Base-by-base conservation (phyloP, 2,329 filamentous ascomycete genomes). In the Calonectria honghensis region DNA sequence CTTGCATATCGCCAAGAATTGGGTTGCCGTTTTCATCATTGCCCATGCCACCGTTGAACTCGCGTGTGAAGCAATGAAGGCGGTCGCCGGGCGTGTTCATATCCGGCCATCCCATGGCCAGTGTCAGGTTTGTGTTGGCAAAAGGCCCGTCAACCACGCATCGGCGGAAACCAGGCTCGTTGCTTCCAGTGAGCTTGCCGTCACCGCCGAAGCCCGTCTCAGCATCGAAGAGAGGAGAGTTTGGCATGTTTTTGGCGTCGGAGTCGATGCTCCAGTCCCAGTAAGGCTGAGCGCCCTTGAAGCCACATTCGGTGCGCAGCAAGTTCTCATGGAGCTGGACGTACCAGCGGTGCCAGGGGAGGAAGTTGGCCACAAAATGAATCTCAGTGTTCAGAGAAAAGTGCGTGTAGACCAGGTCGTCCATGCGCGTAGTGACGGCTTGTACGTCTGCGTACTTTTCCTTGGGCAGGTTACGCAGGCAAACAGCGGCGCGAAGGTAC, bases 251-350 rank as follows among this genome's bases (percentile, higher is more conserved):
- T 3, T 24, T 41, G 13, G 57, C 57, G n/a, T 61, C 57, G 13
- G n/a, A 35, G 31, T 61, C 57, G 14, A 61, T 61, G 57, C n/a
- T 39, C 57, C 57, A 61, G 13, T 61, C 57, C 57, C 57, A 61
- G 35, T 61, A 61, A 3, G 57, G 57, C 57, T 61, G 57, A 2
- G 7, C 39, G n/a, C 57, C 57, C 3, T 39, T 41, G 35, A 61
- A 61, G 57, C 57, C 57, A 18, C 57, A 61, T 24, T 61, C 57
- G 31, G 32, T 18, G 7, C 32, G 54, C 54, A 61, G 32, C 18
- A 61, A 14, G n/a, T 41, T 18, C 35, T 61, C 57, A n/a, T 61
- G 57, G 2, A 61, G 35, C n/a, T 61, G 32, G 0, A 61, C 57
- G 9, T 39, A 61, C 57, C 35, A 61, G n/a, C 57, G 57, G 29